Evolutionary conservation across 176 grass and related monocot species (phyloP), one percentile per base, ranked within the genome.

Genomic region (Aegilops bicornis): DNA sequence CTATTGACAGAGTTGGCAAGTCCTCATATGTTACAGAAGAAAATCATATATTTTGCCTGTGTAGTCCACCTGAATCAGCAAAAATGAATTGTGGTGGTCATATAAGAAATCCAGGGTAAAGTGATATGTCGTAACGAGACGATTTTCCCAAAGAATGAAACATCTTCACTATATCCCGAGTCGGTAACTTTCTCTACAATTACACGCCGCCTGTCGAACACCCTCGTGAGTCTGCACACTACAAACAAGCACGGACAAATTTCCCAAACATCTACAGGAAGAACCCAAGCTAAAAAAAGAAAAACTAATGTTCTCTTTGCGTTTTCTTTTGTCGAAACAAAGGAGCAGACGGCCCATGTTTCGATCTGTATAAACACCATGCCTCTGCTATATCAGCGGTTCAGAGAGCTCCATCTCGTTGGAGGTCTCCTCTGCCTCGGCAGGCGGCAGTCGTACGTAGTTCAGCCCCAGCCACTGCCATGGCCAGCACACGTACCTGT

Each of bases 381-480:
- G 22, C 5, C 50, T 14, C 36, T 31, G 7, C 87, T 91, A 96
- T 54, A 99, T 83, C 40, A 99, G 90, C 39, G 97, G 97, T 83
- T 96, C 97, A 7, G 94, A 94, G 4, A 99, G 80, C 81, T 99
- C 97, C 94, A 94, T 96, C 87, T 97, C 97, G 75, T 97, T 99
- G 25, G 82, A 88, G 40, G 52, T 88, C 79, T 91, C 78, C 13
- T 81, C 82, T 1, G 79, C 19, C 47, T 94, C 90, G 2, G 73
- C 48, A 0, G 88, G 90, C 4, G 79, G 79, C 36, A 93, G 77
- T 30, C 81, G 84, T 32, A 94, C 97, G 40, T 91, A 87, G 86
- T 99, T 94, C 68, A 99, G 82, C 14, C 92, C 94, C 73, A 99
- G 80, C 97, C 94, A 99, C 82, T 99, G 94, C 97, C 97, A 99